Conservation (phyloP, 441 rosid species). For the Sinapis alba region DNA sequence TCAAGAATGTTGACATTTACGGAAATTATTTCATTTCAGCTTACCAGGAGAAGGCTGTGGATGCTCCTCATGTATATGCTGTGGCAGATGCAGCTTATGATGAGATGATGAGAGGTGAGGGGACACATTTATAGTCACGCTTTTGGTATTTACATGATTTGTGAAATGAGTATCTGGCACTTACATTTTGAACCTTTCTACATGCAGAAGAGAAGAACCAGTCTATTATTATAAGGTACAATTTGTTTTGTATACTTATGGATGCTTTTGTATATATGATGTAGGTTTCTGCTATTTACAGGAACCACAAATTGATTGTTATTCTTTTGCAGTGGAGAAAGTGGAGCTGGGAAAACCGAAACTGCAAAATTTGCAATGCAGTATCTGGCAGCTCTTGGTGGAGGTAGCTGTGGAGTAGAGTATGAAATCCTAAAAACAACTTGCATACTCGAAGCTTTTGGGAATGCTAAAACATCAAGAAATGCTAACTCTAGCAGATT, state of each 20-base stretch:
- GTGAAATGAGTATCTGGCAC: background rate
- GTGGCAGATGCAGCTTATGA: constrained; percentile 78
- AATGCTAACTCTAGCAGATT: constrained; percentile 96
- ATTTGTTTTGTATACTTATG: constrained; percentile 11
- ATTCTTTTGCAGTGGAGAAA: constrained; percentile 79
- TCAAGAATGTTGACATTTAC: constrained; percentile 64
- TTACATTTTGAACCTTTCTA: constrained; percentile 32
- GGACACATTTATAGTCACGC: background rate
- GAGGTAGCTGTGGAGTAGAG: constrained; percentile 78
- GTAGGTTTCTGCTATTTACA: background rate
- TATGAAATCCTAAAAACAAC: constrained; percentile 70
- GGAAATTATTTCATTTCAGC: constrained; percentile 62
- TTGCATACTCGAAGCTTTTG: constrained; percentile 96
- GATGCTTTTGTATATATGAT: constrained; percentile 2
- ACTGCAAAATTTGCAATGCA: constrained; percentile 94
- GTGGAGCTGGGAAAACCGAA: constrained; percentile 99
- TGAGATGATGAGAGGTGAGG: constrained; percentile 91
- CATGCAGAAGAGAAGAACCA: constrained; percentile 46
- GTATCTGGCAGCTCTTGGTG: constrained; percentile 90
- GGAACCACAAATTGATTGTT: constrained; percentile 2
- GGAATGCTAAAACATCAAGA: constrained; percentile 94
- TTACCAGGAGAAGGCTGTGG: constrained; percentile 64
- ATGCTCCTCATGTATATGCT: constrained; percentile 87
- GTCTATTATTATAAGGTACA: constrained; percentile 40
- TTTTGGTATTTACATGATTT: constrained; percentile 21